Conservation (phyloP, 441 rosid species). For the Breynia disticha region DNA sequence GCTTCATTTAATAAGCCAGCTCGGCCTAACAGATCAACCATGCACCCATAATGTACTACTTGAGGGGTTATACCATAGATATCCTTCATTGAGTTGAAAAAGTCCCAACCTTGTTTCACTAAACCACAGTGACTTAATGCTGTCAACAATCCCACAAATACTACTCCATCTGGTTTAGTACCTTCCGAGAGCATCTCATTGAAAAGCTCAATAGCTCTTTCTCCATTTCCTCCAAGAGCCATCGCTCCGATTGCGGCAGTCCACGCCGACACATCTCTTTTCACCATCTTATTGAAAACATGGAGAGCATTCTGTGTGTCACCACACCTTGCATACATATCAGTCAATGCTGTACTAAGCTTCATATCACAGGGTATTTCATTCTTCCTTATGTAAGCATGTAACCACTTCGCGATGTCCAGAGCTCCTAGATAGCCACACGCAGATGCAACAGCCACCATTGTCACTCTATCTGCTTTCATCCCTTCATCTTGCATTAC, state of each 20-base stretch:
- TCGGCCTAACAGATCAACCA: conserved; percentile 54
- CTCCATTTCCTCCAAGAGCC: conserved; percentile 55
- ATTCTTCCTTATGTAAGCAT: conserved; percentile 35
- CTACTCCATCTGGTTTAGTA: conserved; percentile 43
- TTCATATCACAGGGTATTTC: conserved; percentile 38
- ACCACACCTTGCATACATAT: conserved; percentile 63
- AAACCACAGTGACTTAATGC: conserved; percentile 60
- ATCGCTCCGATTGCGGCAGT: conserved; percentile 58
- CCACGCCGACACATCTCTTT: conserved; percentile 47
- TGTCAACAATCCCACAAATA: conserved; percentile 60
- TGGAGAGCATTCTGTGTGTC: conserved; percentile 36
- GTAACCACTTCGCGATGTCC: conserved; percentile 54
- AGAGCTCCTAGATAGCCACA: conserved; percentile 68
- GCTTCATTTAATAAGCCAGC: conserved; percentile 55
- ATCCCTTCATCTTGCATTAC: conserved; percentile 40
- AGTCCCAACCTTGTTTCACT: conserved; percentile 43
- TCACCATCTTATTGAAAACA: conserved; percentile 33
- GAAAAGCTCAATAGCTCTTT: conserved; percentile 41
- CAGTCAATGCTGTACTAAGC: conserved; percentile 45
- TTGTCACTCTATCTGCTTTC: conserved; percentile 56
- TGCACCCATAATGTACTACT: conserved; percentile 58
- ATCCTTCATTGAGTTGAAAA: conserved; percentile 41
- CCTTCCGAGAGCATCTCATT: conserved; percentile 37
- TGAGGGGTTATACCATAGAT: conserved; percentile 39
- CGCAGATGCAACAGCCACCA: conserved; percentile 53